Percentiles rank a stretch among this genome's conserved stretches.
Conservation (phyloP, 2,329 filamentous ascomycete species). For the Paecilomyces sp. region DNA sequence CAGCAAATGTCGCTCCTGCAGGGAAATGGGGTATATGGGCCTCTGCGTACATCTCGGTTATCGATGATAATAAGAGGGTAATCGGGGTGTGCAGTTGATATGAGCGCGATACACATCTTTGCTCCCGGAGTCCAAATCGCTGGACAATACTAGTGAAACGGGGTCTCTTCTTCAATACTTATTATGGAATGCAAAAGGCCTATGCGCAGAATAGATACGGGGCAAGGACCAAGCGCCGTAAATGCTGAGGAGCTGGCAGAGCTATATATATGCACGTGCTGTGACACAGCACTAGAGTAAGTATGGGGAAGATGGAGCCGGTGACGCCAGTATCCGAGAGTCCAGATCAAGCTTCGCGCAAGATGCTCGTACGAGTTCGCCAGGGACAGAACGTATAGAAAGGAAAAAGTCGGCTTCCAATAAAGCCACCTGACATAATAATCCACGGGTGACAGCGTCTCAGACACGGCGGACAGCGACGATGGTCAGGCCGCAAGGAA, state of each 20-base stretch:
- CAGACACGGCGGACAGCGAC: not conserved
- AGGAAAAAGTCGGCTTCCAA: not conserved
- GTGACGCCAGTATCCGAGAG: not conserved
- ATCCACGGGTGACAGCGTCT: not conserved
- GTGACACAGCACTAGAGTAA: not conserved
- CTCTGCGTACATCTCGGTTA: conserved; percentile 62
- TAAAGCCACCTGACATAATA: not conserved
- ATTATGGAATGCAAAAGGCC: not conserved
- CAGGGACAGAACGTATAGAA: not conserved
- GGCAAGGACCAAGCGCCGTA: not conserved
- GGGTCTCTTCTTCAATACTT: not conserved
- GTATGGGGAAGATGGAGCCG: not conserved
- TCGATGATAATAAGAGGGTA: conserved; percentile 70
- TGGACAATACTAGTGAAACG: not conserved
- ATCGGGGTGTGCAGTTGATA: conserved; percentile 67
- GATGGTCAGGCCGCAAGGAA: not conserved
- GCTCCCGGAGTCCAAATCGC: not conserved
- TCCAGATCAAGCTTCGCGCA: not conserved
- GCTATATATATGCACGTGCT: not conserved
- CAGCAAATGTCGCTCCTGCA: not conserved
- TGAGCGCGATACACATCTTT: conserved; percentile 68
- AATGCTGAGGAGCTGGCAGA: not conserved
- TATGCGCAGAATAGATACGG: not conserved
- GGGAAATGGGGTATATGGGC: not conserved
- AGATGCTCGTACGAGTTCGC: not conserved